Conservation (phyloP, 495 filamentous ascomycete species). For the Penicillium tannophilum region DNA sequence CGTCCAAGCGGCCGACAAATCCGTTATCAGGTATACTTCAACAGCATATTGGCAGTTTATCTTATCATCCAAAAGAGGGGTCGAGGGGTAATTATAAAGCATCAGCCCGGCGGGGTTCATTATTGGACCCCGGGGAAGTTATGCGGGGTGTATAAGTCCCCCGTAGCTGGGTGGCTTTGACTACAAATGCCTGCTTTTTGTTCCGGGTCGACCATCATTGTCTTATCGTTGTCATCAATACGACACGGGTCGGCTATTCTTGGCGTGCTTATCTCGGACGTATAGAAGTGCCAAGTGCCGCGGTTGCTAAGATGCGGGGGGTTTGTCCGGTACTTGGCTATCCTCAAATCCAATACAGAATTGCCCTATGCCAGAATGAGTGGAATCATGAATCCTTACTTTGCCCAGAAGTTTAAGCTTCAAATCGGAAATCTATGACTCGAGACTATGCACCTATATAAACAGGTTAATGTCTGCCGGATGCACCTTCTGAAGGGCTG, state of each 20-base stretch:
- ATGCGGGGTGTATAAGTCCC: background rate
- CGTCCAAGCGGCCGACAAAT: slow-evolving; percentile 8
- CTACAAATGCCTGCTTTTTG: background rate
- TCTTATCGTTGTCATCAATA: background rate
- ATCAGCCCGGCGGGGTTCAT: background rate
- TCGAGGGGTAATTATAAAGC: background rate
- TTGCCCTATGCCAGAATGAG: no score
- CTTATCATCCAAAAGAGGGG: background rate
- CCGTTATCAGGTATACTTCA: slow-evolving; percentile 10
- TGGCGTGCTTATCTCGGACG: slow-evolving; percentile 18
- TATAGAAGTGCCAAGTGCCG: background rate
- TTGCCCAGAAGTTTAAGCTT: no score
- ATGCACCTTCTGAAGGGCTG: no score
- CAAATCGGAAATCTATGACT: no score
- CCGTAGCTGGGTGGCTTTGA: background rate
- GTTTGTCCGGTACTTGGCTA: background rate
- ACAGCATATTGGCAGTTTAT: background rate
- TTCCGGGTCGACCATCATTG: background rate
- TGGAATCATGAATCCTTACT: no score
- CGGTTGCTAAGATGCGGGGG: background rate
- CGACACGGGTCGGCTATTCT: slow-evolving; percentile 9
- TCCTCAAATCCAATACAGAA: background rate
- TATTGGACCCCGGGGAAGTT: background rate
- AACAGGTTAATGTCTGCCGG: no score
- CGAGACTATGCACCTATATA: no score